A percentile compares a stretch with the other conserved stretches of the same genome.
phyloP scores from a whole-genome alignment of 441 rosid genomes.

The Codiaeum variegatum region DNA sequence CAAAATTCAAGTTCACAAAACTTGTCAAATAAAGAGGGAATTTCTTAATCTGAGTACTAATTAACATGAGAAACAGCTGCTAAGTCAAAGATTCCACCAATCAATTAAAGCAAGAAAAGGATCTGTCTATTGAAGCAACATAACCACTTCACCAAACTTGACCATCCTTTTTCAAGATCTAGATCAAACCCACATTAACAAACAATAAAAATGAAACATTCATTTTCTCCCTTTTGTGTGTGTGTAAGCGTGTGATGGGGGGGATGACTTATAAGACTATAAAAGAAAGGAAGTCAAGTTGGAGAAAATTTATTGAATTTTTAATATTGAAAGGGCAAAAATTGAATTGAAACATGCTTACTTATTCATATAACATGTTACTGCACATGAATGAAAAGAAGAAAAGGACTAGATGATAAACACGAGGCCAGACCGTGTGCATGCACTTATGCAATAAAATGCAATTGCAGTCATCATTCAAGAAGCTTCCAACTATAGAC shows the following conservation, averaged over 20 bases:
- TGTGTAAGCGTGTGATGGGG: too few relatives aligned
- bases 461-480: constrained; percentile 20
- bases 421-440: neutral
- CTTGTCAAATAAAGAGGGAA: neutral
- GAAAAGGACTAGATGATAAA: neutral
- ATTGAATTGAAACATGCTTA: too few relatives aligned
- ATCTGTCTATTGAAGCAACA: constrained; percentile 1
- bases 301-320: neutral
- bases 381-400: neutral
- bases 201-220: neutral
- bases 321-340: constrained; percentile 5
- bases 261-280: neutral
- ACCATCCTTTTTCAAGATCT: constrained; percentile 17
- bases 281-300: constrained; percentile 12
- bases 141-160: constrained; percentile 30
- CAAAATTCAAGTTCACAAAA: neutral
- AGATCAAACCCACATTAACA: constrained; percentile 18
- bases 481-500: constrained; percentile 23
- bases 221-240: neutral
- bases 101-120: constrained; percentile 5
- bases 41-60: neutral
- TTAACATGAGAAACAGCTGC: constrained; percentile 10
- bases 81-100: constrained; percentile 27
- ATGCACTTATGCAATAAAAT: constrained; percentile 3
- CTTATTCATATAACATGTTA: too few relatives aligned